Evolutionary conservation across 257 asterid genomes (phyloP).

Genomic region (Petunia secreta): DNA sequence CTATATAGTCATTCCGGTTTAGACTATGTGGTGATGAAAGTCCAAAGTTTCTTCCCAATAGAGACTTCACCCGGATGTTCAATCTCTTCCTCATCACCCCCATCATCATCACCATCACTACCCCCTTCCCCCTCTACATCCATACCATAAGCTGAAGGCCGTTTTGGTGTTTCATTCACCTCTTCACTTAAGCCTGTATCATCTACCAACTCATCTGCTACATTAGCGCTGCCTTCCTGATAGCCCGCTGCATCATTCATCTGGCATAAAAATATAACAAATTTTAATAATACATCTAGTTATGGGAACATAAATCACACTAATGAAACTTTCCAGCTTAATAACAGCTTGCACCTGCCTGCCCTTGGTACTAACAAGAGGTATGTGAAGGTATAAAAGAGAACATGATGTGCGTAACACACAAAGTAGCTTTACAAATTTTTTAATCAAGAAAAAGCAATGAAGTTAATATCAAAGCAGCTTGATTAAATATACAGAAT

Average conservation of each 20-base stretch:
- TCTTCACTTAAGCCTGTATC: slow-evolving; percentile 58
- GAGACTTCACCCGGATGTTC: slow-evolving; percentile 90
- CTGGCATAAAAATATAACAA: slow-evolving; percentile 42
- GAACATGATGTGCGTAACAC: slow-evolving; percentile 8
- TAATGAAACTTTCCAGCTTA: not conserved
- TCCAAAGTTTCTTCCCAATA: slow-evolving; percentile 92
- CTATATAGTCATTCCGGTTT: not conserved
- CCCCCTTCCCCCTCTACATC: slow-evolving; percentile 26
- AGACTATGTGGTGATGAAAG: slow-evolving; percentile 71
- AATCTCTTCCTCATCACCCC: slow-evolving; percentile 64
- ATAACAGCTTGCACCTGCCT: not conserved
- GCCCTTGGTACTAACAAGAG: not conserved
- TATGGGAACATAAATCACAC: not conserved
- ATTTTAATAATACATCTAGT: slow-evolving; percentile 19
- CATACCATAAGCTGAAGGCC: slow-evolving; percentile 33
- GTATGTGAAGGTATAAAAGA: not conserved
- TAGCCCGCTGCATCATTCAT: slow-evolving; percentile 44
- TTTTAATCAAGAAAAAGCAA: no score
- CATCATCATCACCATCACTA: slow-evolving; percentile 44
- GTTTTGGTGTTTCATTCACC: slow-evolving; percentile 57
- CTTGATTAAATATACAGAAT: not conserved
- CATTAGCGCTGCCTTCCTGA: slow-evolving; percentile 37
- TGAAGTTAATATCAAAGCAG: not conserved
- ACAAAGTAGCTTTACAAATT: not conserved
- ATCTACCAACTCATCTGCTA: slow-evolving; percentile 37